Conservation (phyloP, 2,329 filamentous ascomycete species). For the Colletotrichum incanum region DNA sequence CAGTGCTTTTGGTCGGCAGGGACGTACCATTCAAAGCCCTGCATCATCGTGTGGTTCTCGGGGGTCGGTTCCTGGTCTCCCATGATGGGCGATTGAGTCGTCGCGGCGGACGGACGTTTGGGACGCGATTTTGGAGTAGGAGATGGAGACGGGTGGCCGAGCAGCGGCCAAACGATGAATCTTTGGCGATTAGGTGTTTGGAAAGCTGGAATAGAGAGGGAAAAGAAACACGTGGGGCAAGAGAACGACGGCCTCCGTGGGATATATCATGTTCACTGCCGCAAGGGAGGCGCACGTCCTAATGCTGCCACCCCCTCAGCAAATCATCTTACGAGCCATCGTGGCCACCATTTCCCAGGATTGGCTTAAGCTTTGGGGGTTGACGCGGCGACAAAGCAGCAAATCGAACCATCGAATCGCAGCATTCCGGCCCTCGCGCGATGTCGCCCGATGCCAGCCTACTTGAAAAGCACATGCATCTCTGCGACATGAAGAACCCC, state of each 20-base stretch:
- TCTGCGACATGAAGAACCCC: slow-evolving; percentile 7
- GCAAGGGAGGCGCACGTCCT: slow-evolving; percentile 4
- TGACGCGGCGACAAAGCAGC: slow-evolving; percentile 32
- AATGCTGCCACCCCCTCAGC: neutral
- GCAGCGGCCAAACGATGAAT: slow-evolving; percentile 2
- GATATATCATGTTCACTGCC: neutral
- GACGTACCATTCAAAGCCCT: slow-evolving; percentile 83
- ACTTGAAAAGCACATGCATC: slow-evolving; percentile 12
- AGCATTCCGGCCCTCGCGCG: slow-evolving; percentile 21
- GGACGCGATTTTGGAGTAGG: neutral
- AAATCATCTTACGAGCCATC: slow-evolving; percentile 21
- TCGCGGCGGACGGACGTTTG: neutral
- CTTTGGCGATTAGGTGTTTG: neutral
- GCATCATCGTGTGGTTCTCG: slow-evolving; percentile 73
- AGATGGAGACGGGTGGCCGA: neutral
- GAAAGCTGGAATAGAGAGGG: slow-evolving; percentile 1
- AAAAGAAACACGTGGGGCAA: neutral
- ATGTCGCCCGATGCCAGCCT: slow-evolving; percentile 3
- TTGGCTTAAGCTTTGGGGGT: neutral
- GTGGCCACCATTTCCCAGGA: neutral
- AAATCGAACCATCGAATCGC: slow-evolving; percentile 20
- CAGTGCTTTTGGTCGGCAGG: slow-evolving; percentile 76
- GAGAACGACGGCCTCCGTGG: neutral
- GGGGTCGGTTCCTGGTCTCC: slow-evolving; percentile 48
- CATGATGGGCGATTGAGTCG: slow-evolving; percentile 29